Evolutionary conservation across 1,284 basidiomycete genomes (phyloP).

Genomic region (Rhodotorula sp.): DNA sequence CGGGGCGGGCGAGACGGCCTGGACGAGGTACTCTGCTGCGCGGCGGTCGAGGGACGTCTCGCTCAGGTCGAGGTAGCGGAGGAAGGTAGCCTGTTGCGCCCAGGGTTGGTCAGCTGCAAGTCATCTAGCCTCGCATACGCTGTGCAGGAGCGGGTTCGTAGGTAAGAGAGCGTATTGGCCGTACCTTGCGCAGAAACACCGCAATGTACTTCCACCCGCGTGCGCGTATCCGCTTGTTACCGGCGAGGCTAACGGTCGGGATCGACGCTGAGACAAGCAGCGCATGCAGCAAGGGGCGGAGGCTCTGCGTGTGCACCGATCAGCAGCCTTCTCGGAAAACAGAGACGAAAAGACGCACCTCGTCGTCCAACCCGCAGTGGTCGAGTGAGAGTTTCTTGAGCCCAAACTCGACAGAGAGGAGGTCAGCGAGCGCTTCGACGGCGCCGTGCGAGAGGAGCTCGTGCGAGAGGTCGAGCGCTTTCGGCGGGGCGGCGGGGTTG

Average conservation of each 20-base stretch:
- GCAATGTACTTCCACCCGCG: conserved; percentile 79
- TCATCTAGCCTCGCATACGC: too few relatives aligned
- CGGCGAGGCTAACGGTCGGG: conserved; percentile 80
- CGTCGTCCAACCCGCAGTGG: conserved; percentile 76
- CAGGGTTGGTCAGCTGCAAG: too few relatives aligned
- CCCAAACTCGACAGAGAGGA: conserved; percentile 87
- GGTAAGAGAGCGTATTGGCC: conserved; percentile 42
- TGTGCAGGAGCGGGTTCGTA: too few relatives aligned
- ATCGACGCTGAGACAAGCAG: conserved; percentile 81
- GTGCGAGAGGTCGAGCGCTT: conserved; percentile 70
- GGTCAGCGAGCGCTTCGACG: conserved; percentile 79
- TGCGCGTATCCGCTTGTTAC: conserved; percentile 77
- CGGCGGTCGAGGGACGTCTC: conserved; percentile 83
- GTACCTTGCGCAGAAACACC: conserved; percentile 72
- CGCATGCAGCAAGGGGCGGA: conserved; percentile 89
- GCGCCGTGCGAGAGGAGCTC: conserved; percentile 69
- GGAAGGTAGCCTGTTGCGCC: conserved; percentile 65
- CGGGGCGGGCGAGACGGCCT: conserved; percentile 54
- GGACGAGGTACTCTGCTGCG: conserved; percentile 76
- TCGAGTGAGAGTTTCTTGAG: conserved; percentile 76
- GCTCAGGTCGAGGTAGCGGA: conserved; percentile 85
- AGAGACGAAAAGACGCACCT: conserved; percentile 56
- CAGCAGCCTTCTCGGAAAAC: neutral
- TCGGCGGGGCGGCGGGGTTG: conserved; percentile 59
- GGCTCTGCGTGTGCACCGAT: conserved; percentile 56